Evolutionary conservation across 148 eudicot species (phyloP), one percentile per base, ranked within the genome.

Genomic region (Chenopodium suecicum): DNA sequence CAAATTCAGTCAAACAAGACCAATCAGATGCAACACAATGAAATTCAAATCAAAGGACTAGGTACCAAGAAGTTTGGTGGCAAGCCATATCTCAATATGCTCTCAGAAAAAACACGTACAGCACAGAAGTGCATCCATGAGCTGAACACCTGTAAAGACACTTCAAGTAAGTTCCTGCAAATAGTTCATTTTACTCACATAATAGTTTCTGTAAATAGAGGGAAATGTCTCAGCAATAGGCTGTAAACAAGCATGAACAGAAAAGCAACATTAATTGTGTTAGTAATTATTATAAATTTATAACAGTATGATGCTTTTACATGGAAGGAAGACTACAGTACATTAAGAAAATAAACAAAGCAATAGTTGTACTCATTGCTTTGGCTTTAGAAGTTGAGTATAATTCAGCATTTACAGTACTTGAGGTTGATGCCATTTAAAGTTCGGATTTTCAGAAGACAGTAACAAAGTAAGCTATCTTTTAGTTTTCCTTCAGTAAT

Each of bases 121-220:
- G 98, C 98, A 88, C 97, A 94, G 78, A 94, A 92, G 83, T 94
- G 98, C 97, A 94, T 94, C 97, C 94, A 88, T 78, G 98, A 86
- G 77, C 86, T 88, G 84, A 92, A 91, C 76, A 90, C 97, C 94
- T 92, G 91, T 78, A 58, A 29, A 67, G 31, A 47, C 54, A 48
- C 37, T 71, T 77, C 77, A 74, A 52, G 47, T 79, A 25, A 82
- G 75, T 44, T 9, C 75, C 69, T 79, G 25, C n/a, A 22, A 50
- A 4, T 2, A 67, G 74, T 68, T 23, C 32, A 32, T 41, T 41
- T 41, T 41, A 41, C 7, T 41, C 7, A 6, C 44, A 6, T 41
- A 41, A 41, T 41, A 41, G 44, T 41, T 41, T 41, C 44, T 41
- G 7, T 41, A 41, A 41, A 41, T 41, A 41, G 44, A 41, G 44